Percentiles rank a stretch among this genome's conserved stretches.
Conservation (phyloP, 225 moss, liverwort and hornwort species). For the Pseudoscleropodium purum region DNA sequence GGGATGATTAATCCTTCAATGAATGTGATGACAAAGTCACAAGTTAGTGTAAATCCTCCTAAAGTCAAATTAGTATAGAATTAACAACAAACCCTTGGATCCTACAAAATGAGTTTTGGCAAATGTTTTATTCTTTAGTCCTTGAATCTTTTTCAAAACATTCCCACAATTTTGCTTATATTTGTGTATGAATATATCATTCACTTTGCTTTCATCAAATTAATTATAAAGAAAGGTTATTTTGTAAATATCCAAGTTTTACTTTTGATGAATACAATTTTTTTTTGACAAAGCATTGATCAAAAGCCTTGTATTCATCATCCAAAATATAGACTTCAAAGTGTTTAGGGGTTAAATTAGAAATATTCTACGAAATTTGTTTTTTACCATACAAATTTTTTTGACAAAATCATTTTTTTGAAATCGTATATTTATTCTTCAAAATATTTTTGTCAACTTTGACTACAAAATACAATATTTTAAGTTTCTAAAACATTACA, state of each 20-base stretch:
- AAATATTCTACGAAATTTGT: neutral
- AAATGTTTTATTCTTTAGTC: fast-evolving
- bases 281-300: neutral
- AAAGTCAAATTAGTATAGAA: neutral
- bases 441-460: neutral
- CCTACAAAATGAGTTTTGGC: neutral
- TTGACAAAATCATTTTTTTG: neutral
- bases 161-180: fast-evolving
- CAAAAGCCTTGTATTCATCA: neutral
- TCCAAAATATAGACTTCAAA: neutral
- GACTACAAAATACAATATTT: fast-evolving
- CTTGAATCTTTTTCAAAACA: neutral
- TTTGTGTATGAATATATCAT: neutral
- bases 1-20: neutral
- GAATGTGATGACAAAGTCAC: fast-evolving
- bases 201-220: neutral
- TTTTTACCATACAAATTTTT: no score
- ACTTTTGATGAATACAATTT: neutral
- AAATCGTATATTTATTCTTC: neutral
- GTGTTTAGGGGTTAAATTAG: neutral
- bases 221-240: neutral
- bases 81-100: fast-evolving
- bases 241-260: neutral
- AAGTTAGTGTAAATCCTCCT: fast-evolving
- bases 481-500: neutral